These are phyloP conservation scores for Pyronema domesticum DNA, from an alignment of 495 filamentous ascomycete genomes.

Conservation along the genomic window DNA sequence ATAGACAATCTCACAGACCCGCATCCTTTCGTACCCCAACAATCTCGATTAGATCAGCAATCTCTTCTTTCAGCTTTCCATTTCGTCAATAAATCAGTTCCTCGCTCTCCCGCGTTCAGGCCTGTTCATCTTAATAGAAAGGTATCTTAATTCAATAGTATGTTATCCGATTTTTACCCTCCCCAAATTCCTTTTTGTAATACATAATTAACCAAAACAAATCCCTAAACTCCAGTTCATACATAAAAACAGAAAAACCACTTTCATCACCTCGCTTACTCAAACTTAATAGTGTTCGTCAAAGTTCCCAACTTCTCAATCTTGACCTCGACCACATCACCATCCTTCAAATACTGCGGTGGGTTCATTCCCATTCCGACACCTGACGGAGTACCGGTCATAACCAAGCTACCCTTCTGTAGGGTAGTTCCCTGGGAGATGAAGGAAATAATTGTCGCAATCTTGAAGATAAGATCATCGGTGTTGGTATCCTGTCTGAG, in stretches of 20 bases:
- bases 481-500: conserved; percentile 57
- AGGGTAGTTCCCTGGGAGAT: conserved; percentile 62
- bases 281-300: conserved; percentile 51
- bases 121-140: too few species aligned
- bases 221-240: background rate
- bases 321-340: conserved; percentile 1
- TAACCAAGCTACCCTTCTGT: conserved; percentile 63
- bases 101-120: too few species aligned
- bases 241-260: background rate
- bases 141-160: too few species aligned
- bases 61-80: too few species aligned
- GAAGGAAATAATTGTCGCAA: conserved; percentile 55
- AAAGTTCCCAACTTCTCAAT: conserved; percentile 29
- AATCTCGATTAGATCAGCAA: too few species aligned
- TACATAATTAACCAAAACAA: too few species aligned
- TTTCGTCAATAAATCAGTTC: too few species aligned
- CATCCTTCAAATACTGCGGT: conserved; percentile 57
- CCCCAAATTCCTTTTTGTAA: too few species aligned
- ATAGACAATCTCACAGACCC: too few species aligned
- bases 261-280: background rate
- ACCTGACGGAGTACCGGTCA: conserved; percentile 70
- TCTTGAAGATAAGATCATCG: conserved; percentile 64
- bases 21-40: too few species aligned
- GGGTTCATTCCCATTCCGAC: conserved; percentile 56
- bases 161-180: too few species aligned